Evolutionary conservation across 495 filamentous ascomycete species (phyloP).

Genomic region (Emericellopsis terricola): DNA sequence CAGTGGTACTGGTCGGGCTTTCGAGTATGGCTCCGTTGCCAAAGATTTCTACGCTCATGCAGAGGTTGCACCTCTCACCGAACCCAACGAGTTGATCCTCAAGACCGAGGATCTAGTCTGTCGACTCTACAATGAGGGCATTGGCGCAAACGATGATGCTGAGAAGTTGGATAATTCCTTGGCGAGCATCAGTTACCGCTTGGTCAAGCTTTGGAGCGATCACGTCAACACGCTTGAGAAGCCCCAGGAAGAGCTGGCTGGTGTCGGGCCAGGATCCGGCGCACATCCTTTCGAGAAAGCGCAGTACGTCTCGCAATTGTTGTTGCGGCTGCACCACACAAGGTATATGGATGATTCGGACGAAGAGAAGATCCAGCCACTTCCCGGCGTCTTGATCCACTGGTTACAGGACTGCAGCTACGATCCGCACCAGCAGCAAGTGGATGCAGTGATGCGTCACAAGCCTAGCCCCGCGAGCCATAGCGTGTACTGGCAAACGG

Average conservation of each 20-base stretch:
- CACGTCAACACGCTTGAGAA: slow-evolving; percentile 26
- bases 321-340: slow-evolving; percentile 61
- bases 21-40: slow-evolving; percentile 28
- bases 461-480: slow-evolving; percentile 57
- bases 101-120: slow-evolving; percentile 33
- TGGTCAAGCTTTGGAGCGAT: slow-evolving; percentile 40
- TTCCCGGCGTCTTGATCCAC: slow-evolving; percentile 57
- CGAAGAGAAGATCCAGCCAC: slow-evolving; percentile 18
- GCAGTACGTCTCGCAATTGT: slow-evolving; percentile 48
- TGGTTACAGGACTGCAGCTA: slow-evolving; percentile 56
- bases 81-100: slow-evolving; percentile 35
- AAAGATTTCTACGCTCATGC: slow-evolving; percentile 30
- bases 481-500: slow-evolving; percentile 59
- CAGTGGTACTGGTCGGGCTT: slow-evolving; percentile 12
- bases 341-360: slow-evolving; percentile 21
- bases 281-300: slow-evolving; percentile 49
- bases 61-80: slow-evolving; percentile 22
- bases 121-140: slow-evolving; percentile 37
- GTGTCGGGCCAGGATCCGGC: slow-evolving; percentile 44
- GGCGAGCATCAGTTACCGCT: slow-evolving; percentile 32
- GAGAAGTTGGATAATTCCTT: slow-evolving; percentile 35
- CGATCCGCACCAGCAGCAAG: slow-evolving; percentile 37
- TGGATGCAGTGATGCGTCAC: slow-evolving; percentile 38
- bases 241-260: slow-evolving; percentile 28
- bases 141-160: slow-evolving; percentile 31